These are phyloP conservation scores for Stagonosporopsis tanaceti DNA, from an alignment of 2,329 filamentous ascomycete species.

Conservation along the genomic window DNA sequence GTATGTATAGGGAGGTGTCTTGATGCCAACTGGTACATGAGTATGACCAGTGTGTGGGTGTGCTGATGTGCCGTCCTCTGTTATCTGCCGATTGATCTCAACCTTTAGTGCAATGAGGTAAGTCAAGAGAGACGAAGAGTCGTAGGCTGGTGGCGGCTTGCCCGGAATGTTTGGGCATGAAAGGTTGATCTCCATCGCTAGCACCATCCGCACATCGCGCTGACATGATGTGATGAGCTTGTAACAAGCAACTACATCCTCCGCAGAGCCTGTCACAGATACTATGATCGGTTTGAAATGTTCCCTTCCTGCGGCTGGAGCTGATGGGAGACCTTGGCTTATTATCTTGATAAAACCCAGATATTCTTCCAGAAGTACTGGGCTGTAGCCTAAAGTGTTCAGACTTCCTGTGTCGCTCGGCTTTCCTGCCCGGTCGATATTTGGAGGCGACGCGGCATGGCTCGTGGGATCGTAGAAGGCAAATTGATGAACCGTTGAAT, in stretches of 20 bases:
- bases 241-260: conserved; percentile 67
- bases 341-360: conserved; percentile 62
- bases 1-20: conserved; percentile 80
- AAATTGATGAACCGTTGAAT: conserved; percentile 68
- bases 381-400: conserved; percentile 80
- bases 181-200: conserved; percentile 80
- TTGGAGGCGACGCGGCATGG: conserved; percentile 34
- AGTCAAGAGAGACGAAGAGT: conserved; percentile 56
- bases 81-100: conserved; percentile 33
- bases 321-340: conserved; percentile 46
- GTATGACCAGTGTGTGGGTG: conserved; percentile 17
- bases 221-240: conserved; percentile 53
- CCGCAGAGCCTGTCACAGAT: conserved; percentile 71
- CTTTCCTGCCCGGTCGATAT: conserved; percentile 29
- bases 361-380: conserved; percentile 66
- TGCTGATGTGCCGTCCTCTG: conserved; percentile 6
- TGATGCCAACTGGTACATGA: conserved; percentile 67
- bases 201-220: conserved; percentile 51
- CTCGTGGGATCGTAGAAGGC: conserved; percentile 66
- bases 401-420: conserved; percentile 52
- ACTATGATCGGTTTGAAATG: conserved; percentile 69
- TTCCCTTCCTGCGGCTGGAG: not conserved
- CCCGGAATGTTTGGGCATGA: conserved; percentile 78
- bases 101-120: conserved; percentile 63
- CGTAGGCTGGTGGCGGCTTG: conserved; percentile 76